A percentile compares a stretch with the other conserved stretches of the same genome.
Evolutionary conservation across 75 land plant species (phyloP).

Genomic region (Ceratopteris richardii): DNA sequence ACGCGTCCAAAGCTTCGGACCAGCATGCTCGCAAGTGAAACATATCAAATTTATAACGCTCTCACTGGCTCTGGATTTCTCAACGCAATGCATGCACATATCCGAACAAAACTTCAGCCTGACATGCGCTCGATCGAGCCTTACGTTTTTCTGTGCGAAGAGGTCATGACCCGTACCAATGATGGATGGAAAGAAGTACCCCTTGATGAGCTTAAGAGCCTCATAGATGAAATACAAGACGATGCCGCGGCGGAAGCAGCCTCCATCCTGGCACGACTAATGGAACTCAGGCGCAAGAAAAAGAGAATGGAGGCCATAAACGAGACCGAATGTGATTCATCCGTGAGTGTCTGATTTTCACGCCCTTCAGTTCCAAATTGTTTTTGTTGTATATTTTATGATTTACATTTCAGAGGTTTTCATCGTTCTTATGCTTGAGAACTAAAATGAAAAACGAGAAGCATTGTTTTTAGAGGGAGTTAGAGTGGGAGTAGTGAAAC

Average conservation of each 20-base stretch:
- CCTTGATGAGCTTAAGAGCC: constrained; percentile 6
- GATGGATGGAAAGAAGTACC: constrained; percentile 29
- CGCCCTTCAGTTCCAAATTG: too few species aligned
- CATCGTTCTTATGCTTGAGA: too few species aligned
- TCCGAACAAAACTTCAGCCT: constrained; percentile 6
- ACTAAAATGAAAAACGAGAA: too few species aligned
- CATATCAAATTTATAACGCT: constrained; percentile 12
- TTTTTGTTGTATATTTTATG: too few species aligned
- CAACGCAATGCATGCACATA: constrained; percentile 8
- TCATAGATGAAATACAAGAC: neutral
- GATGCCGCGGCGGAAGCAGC: neutral
- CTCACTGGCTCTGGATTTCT: constrained; percentile 17
- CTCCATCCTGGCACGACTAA: neutral
- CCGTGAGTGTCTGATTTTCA: too few species aligned
- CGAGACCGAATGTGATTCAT: too few species aligned
- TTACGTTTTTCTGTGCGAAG: constrained; percentile 9
- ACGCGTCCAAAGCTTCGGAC: neutral
- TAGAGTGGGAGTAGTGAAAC: too few species aligned
- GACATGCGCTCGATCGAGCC: neutral
- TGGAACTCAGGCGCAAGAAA: neutral
- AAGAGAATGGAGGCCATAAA: neutral
- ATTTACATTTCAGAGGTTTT: too few species aligned
- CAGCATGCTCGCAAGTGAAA: constrained; percentile 6
- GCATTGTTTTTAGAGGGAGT: too few species aligned
- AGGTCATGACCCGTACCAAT: constrained; percentile 15